Percentiles rank a stretch among this genome's conserved stretches.
Evolutionary conservation across 1,284 basidiomycete species (phyloP).

Genomic region (Flammula alnicola): DNA sequence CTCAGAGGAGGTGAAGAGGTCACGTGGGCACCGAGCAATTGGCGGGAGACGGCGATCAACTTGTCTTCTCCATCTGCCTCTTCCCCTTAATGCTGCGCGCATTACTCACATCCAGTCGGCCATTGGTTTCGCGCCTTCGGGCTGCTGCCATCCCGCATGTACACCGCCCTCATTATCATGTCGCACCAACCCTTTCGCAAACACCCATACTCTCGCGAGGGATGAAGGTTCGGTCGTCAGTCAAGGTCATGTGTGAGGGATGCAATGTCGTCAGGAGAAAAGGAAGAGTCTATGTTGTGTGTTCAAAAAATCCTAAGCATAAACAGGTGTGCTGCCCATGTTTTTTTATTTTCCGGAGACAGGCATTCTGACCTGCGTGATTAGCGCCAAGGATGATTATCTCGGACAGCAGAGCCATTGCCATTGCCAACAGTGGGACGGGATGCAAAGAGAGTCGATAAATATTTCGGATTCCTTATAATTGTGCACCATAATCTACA

Average conservation of each 20-base stretch:
- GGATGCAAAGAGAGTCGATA: too few relatives aligned
- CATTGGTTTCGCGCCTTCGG: conserved; percentile 59
- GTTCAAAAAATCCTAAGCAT: conserved; percentile 94
- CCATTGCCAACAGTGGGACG: too few relatives aligned
- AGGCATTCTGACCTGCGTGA: conserved; percentile 4
- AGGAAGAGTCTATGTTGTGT: conserved; percentile 92
- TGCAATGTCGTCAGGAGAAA: conserved; percentile 88
- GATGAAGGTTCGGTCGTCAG: conserved; percentile 96
- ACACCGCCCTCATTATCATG: conserved; percentile 35
- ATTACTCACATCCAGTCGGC: conserved; percentile 62
- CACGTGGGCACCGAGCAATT: background rate
- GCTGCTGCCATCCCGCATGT: conserved; percentile 36
- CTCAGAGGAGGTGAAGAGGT: too few relatives aligned
- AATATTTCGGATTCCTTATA: conserved; percentile 5
- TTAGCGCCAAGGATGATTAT: conserved; percentile 28
- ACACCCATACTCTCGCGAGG: conserved; percentile 61
- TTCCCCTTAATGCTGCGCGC: conserved; percentile 61
- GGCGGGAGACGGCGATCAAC: background rate
- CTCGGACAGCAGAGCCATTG: too few relatives aligned
- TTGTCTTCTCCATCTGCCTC: conserved; percentile 2
- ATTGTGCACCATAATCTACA: conserved; percentile 18
- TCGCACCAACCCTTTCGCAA: conserved; percentile 31
- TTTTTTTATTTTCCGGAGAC: background rate
- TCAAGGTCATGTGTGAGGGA: conserved; percentile 92
- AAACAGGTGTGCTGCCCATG: conserved; percentile 79